Evolutionary conservation across 2,329 filamentous ascomycete genomes (phyloP).

Genomic region (Colletotrichum incanum): DNA sequence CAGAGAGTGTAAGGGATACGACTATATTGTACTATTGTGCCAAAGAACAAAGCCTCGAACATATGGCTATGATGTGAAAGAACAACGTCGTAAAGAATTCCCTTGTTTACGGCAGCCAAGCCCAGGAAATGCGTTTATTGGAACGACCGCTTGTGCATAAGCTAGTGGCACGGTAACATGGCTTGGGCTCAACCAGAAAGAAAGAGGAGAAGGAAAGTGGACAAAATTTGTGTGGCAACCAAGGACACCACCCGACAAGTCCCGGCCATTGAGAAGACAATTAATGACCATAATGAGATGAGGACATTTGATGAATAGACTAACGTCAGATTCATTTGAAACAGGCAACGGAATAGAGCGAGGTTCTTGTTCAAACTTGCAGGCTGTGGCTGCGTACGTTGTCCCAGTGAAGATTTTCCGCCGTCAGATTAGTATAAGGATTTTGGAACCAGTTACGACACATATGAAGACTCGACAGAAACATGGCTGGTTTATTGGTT

Average conservation of each 20-base stretch:
- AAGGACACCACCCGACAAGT: background rate
- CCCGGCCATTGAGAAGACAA: background rate
- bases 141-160: background rate
- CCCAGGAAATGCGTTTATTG: background rate
- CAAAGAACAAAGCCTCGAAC: background rate
- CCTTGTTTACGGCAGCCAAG: background rate
- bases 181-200: background rate
- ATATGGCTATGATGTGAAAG: too few relatives aligned
- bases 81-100: background rate
- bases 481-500: too few relatives aligned
- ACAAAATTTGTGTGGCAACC: background rate
- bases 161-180: background rate
- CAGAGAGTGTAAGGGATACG: background rate
- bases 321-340: too few relatives aligned
- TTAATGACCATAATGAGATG: background rate
- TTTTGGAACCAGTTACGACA: too few relatives aligned
- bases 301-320: background rate
- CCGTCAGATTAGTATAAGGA: background rate
- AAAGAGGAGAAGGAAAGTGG: background rate
- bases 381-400: background rate
- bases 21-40: background rate
- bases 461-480: too few relatives aligned
- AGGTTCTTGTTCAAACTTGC: background rate
- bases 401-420: background rate
- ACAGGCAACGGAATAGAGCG: too few relatives aligned